Conservation (phyloP, 2,329 filamentous ascomycete genomes). For the Pestalotiopsis sp. region DNA sequence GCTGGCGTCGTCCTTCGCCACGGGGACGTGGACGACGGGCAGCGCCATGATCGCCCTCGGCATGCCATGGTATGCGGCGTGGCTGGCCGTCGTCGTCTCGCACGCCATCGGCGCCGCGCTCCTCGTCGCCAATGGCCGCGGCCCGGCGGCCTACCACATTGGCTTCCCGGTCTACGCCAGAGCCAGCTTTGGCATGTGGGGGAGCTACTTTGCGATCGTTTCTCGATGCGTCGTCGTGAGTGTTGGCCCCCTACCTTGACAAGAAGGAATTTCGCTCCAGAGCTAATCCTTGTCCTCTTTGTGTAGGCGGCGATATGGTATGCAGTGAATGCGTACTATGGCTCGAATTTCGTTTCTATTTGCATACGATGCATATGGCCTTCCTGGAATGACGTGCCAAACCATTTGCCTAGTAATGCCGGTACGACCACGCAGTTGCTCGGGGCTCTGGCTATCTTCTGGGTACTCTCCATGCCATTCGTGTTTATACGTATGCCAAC, state of each 20-base stretch:
- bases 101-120: constrained; percentile 46
- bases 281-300: constrained; percentile 17
- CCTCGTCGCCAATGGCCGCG: constrained; percentile 47
- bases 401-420: constrained; percentile 36
- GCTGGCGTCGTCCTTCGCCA: not conserved
- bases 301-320: constrained; percentile 29
- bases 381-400: constrained; percentile 37
- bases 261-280: not conserved
- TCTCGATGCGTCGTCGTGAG: constrained; percentile 44
- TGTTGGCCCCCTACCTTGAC: constrained; percentile 39
- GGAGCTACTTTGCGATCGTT: constrained; percentile 16
- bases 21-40: not conserved
- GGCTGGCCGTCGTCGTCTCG: not conserved
- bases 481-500: constrained; percentile 45
- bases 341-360: not conserved
- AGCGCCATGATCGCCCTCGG: constrained; percentile 36
- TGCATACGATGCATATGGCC: not conserved
- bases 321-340: constrained; percentile 20
- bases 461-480: constrained; percentile 42
- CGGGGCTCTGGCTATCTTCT: constrained; percentile 39
- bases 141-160: constrained; percentile 43
- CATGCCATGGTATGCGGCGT: constrained; percentile 41
- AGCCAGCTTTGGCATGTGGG: constrained; percentile 43
- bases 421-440: constrained; percentile 41
- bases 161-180: constrained; percentile 42